These are phyloP conservation scores for Sugiyamaella xylanicola DNA, from an alignment of 1,139 yeast genomes.

Conservation along the genomic window DNA sequence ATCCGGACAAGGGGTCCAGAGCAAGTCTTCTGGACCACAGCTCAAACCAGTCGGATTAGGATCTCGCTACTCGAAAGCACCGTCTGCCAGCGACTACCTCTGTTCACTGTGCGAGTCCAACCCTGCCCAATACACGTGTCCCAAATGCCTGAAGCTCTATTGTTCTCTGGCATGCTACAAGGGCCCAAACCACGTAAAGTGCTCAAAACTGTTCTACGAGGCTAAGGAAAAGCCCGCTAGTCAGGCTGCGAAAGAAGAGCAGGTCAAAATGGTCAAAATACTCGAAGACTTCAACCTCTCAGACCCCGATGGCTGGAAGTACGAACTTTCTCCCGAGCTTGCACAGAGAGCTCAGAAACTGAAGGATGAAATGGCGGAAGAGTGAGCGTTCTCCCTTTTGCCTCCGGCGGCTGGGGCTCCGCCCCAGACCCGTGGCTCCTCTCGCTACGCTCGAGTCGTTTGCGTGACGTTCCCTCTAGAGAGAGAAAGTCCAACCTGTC, in stretches of 20 bases:
- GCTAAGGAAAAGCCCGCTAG: constrained; percentile 17
- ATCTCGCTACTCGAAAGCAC: constrained; percentile 12
- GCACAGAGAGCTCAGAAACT: constrained; percentile 5
- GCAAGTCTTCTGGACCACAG: neutral
- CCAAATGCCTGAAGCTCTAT: constrained; percentile 31
- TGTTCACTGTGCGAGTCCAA: constrained; percentile 26
- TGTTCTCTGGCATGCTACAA: constrained; percentile 34
- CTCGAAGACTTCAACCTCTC: constrained; percentile 25
- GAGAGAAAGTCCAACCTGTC: no score
- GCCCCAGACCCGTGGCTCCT: neutral
- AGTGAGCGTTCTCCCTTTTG: neutral
- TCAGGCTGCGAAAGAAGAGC: constrained; percentile 23
- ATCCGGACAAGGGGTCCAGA: neutral
- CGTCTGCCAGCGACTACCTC: constrained; percentile 14
- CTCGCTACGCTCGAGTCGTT: constrained; percentile 13
- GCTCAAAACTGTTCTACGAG: constrained; percentile 30
- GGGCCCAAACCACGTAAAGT: constrained; percentile 26
- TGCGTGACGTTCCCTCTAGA: no score
- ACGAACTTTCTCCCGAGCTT: constrained; percentile 25
- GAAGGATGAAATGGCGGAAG: constrained; percentile 1
- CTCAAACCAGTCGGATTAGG: constrained; percentile 13
- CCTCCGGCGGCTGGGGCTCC: neutral
- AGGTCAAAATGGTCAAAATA: constrained; percentile 22
- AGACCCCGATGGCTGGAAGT: constrained; percentile 30
- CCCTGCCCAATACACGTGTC: constrained; percentile 31